Evolutionary conservation across 495 filamentous ascomycete species (phyloP), one percentile per base, ranked within the genome.

Genomic region (Neurospora sp.): DNA sequence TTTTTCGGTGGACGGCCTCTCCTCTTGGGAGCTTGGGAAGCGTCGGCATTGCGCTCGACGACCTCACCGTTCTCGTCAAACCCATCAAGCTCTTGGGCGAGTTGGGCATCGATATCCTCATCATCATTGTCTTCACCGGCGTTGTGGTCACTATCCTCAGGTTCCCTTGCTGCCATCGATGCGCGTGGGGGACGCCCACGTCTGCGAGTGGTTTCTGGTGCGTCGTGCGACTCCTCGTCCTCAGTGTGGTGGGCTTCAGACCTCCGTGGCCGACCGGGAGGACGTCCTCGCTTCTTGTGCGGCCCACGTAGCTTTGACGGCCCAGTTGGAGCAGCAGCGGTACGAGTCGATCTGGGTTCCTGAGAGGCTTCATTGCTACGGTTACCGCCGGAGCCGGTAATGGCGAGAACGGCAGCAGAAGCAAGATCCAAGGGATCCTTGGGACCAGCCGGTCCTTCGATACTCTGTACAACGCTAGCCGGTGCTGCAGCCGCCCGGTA

Each of bases 371-470:
- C 20, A 8, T 40, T 31, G 59, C 42, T 53, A 68, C 44, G 22
- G 8, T 14, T 22, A 41, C 42, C 53, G 22, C 68, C 37, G 3
- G 59, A 16, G 14, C 71, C 72, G 1, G 69, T 61, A 20, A 77
- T 75, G 7, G 75, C 69, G 11, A 75, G 73, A 39, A 81, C 78
- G 10, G 79, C 77, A 0, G 76, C 80, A 35, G 78, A 76, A 9
- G 84, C 84, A 18, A 84, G 70, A 75, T 85, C 82, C 22, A 85
- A 75, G 16, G 80, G 81, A 46, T 83, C 78, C 14, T 78, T 77
- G 2, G 14, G 78, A 16, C 27, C 53, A 61, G 27, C 35, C 5
- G 53, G 53, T 18, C 53, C 53, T 9, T 61, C 53, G 16, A 61
- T 61, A 61, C 53, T 61, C 53, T 61, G 53, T 1, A 61, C 53